A percentile compares a stretch with the other conserved stretches of the same genome.
These are phyloP conservation scores for Beauveria asiatica DNA, from an alignment of 2,329 filamentous ascomycete species.

Conservation along the genomic window DNA sequence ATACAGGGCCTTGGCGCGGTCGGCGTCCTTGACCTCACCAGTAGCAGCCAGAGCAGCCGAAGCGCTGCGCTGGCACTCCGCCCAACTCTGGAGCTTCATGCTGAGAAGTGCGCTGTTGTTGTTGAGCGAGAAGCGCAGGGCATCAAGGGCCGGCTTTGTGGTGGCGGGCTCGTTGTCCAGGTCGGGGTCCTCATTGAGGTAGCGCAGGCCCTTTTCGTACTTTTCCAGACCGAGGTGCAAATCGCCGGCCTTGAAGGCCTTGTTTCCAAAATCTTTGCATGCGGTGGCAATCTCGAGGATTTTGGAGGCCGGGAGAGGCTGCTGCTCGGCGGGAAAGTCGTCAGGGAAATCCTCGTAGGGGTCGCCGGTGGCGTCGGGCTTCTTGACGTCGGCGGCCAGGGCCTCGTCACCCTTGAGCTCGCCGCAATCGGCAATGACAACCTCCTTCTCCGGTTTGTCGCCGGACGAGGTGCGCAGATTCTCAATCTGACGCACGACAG, in stretches of 20 bases:
- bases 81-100: conserved; percentile 67
- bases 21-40: conserved; percentile 56
- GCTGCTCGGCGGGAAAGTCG: conserved; percentile 53
- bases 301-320: conserved; percentile 56
- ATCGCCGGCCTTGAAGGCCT: conserved; percentile 78
- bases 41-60: conserved; percentile 64
- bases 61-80: conserved; percentile 62
- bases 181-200: conserved; percentile 77
- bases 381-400: conserved; percentile 56
- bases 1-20: conserved; percentile 85
- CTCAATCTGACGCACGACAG: conserved; percentile 81
- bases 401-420: conserved; percentile 69
- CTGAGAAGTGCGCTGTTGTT: conserved; percentile 81
- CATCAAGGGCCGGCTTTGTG: conserved; percentile 56
- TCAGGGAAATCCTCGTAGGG: conserved; percentile 94
- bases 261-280: conserved; percentile 88
- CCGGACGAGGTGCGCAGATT: conserved; percentile 63
- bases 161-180: conserved; percentile 63
- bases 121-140: conserved; percentile 77
- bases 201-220: conserved; percentile 88
- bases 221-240: conserved; percentile 68
- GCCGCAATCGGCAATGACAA: conserved; percentile 73
- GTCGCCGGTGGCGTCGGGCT: conserved; percentile 75
- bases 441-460: conserved; percentile 72
- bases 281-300: conserved; percentile 72